A percentile compares a stretch with the other conserved stretches of the same genome.
phyloP scores from a whole-genome alignment of 1,284 basidiomycete species.

The Chiua sp. region DNA sequence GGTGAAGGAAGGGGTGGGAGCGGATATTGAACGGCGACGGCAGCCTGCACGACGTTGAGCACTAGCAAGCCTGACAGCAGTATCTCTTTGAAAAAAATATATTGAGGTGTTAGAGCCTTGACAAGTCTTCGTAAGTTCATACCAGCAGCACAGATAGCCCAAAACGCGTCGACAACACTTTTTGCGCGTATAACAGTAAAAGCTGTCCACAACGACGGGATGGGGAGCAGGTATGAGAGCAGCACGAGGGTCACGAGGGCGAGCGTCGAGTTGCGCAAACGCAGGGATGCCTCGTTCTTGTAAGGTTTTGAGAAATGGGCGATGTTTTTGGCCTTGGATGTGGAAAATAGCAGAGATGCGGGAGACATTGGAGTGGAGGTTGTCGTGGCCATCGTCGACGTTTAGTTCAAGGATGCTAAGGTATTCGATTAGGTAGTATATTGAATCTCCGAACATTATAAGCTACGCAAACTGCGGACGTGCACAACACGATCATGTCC shows the following conservation, averaged over 20 bases:
- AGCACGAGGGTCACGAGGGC: conserved; percentile 49
- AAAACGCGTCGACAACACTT: conserved; percentile 14
- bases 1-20: conserved; percentile 42
- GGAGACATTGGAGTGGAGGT: too few species aligned
- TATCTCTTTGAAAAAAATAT: conserved; percentile 40
- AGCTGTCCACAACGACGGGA: conserved; percentile 52
- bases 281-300: conserved; percentile 57
- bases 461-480: too few species aligned
- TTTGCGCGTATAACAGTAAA: conserved; percentile 36
- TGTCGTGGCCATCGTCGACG: too few species aligned
- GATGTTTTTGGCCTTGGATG: conserved; percentile 23
- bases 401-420: too few species aligned
- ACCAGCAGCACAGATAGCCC: conserved; percentile 28
- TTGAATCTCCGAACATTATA: too few species aligned
- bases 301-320: conserved; percentile 54
- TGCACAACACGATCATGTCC: conserved; percentile 4
- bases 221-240: conserved; percentile 56
- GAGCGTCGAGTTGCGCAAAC: conserved; percentile 56
- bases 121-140: conserved; percentile 4
- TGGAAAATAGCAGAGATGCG: conserved; percentile 21
- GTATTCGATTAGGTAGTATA: too few species aligned
- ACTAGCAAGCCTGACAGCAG: conserved; percentile 45
- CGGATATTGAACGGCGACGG: conserved; percentile 60
- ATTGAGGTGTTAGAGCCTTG: not conserved
- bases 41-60: conserved; percentile 57